Conservation (phyloP, 352 stramenopile species). For the Phytophthora agathidicida region DNA sequence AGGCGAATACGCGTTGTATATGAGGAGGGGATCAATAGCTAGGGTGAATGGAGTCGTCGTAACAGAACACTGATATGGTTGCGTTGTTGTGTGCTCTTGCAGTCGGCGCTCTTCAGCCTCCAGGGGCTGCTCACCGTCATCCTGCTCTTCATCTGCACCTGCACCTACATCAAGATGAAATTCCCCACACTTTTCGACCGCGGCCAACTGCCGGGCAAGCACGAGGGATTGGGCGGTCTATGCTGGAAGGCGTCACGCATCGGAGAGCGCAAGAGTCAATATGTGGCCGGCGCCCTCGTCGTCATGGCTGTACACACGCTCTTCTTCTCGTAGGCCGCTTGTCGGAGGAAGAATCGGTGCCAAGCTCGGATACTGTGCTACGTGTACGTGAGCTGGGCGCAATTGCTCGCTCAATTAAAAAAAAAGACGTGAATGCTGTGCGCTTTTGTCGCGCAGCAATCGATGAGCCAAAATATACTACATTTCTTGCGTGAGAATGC, state of each 20-base stretch:
- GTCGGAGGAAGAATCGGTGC: neutral
- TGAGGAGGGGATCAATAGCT: neutral
- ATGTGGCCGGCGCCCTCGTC: slow-evolving; percentile 82
- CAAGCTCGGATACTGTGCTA: too few species aligned
- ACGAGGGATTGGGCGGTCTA: slow-evolving; percentile 87
- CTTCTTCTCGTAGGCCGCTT: slow-evolving; percentile 79
- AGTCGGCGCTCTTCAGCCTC: slow-evolving; percentile 98
- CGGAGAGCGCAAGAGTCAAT: slow-evolving; percentile 92
- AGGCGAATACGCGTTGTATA: neutral
- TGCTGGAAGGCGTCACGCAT: slow-evolving; percentile 94
- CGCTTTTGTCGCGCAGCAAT: too few species aligned
- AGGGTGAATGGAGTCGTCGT: neutral
- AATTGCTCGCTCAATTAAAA: too few species aligned
- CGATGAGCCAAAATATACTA: too few species aligned
- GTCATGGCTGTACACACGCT: slow-evolving; percentile 92
- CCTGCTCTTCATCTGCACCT: slow-evolving; percentile 97
- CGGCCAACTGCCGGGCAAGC: slow-evolving; percentile 77
- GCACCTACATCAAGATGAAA: slow-evolving; percentile 96
- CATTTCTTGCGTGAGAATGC: neutral
- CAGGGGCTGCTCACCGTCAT: slow-evolving; percentile 96
- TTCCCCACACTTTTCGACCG: slow-evolving; percentile 96
- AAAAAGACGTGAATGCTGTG: too few species aligned
- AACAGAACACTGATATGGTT: slow-evolving; percentile 14
- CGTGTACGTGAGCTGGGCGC: too few species aligned
- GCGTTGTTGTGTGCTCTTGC: slow-evolving; percentile 11